These are phyloP conservation scores for Hordeum vulgare DNA, from an alignment of 176 grass and related monocot species.

Conservation along the genomic window DNA sequence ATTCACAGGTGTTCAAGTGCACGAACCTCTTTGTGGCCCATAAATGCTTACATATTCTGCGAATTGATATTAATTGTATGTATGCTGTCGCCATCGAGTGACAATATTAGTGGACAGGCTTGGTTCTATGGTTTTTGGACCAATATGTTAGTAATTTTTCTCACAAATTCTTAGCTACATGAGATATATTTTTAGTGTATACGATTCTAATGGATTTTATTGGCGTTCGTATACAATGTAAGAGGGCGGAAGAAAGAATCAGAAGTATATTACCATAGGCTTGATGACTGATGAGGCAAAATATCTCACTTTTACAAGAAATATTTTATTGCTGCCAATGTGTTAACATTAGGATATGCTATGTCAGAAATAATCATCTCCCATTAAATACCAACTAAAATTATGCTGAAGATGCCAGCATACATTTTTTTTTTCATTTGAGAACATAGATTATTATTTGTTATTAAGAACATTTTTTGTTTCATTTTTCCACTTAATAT, in stretches of 20 bases:
- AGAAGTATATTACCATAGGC: not conserved
- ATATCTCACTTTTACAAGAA: too few relatives aligned
- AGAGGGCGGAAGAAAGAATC: not conserved
- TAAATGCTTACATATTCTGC: not conserved
- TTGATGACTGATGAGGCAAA: too few relatives aligned
- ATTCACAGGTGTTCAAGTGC: not conserved
- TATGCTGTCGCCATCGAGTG: not conserved
- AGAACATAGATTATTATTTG: too few relatives aligned
- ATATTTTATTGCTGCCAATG: too few relatives aligned
- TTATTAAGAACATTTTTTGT: too few relatives aligned
- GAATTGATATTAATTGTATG: not conserved
- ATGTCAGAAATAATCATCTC: too few relatives aligned
- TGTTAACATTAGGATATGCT: too few relatives aligned
- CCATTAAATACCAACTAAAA: too few relatives aligned
- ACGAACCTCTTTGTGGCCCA: not conserved
- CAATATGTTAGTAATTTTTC: not conserved
- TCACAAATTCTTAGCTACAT: not conserved
- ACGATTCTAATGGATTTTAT: not conserved
- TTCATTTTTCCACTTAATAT: too few relatives aligned
- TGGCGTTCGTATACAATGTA: not conserved
- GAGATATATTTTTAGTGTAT: not conserved
- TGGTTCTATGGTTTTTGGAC: not conserved
- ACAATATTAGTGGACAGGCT: not conserved
- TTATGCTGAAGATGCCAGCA: too few relatives aligned
- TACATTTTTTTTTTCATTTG: too few relatives aligned